Conservation (phyloP, 257 asterid genomes). For the Nicotiana noctiflora region DNA sequence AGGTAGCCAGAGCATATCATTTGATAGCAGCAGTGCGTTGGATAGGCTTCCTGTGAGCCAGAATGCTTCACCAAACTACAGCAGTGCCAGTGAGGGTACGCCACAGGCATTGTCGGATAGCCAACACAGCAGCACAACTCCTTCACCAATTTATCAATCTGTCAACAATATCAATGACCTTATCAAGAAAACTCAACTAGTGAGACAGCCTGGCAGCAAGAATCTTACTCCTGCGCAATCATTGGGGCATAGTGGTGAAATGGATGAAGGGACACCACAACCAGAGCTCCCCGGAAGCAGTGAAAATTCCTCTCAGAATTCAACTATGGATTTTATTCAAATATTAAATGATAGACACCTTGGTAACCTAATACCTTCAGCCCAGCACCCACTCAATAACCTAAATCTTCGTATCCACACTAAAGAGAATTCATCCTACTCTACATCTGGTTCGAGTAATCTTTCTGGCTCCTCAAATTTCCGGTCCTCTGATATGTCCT, state of each 20-base stretch:
- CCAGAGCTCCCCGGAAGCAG: conserved; percentile 20
- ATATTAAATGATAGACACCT: conserved; percentile 16
- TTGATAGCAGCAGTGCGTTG: not conserved
- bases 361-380: conserved; percentile 21
- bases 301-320: conserved; percentile 16
- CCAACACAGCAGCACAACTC: not conserved
- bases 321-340: conserved; percentile 14
- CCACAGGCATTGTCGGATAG: not conserved
- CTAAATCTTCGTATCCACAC: conserved; percentile 23
- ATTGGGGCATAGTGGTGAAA: conserved; percentile 13
- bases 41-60: not conserved
- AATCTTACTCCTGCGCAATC: conserved; percentile 17
- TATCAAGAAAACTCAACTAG: not conserved
- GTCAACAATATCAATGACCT: not conserved
- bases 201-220: conserved; percentile 20
- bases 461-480: conserved; percentile 21
- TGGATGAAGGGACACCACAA: conserved; percentile 11
- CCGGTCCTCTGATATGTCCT: conserved; percentile 28
- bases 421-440: conserved; percentile 14
- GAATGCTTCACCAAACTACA: conserved; percentile 3
- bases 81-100: not conserved
- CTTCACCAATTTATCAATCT: not conserved
- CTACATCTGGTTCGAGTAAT: conserved; percentile 24
- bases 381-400: conserved; percentile 16
- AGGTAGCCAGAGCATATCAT: conserved; percentile 17